Evolutionary conservation across 2,329 filamentous ascomycete genomes (phyloP), one percentile per base, ranked within the genome.

Genomic region (Diaporthe ilicicola): DNA sequence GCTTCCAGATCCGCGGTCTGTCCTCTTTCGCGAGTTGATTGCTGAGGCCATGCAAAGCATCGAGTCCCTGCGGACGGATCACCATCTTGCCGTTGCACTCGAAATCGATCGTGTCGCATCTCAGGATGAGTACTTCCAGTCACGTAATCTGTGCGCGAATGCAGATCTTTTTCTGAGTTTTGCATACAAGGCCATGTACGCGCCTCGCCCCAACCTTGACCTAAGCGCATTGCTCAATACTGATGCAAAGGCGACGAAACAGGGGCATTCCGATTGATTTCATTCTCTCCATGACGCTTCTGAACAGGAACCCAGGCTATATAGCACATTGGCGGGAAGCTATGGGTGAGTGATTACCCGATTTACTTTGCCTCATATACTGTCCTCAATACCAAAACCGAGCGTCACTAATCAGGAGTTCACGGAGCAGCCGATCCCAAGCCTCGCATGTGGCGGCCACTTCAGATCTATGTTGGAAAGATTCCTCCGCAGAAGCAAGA

Each of bases 271-370:
- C 59, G 7, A 9, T 44, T 13, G 44, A 64, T 19, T 50, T 64
- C 44, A 64, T 64, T 19, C 59, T 64, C 19, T 19, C 59, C 19
- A 64, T 64, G 59, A 64, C 44, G n/a, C 29, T 64, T 2, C 44
- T 50, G 19, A 64, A 64, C n/a, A 64, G 59, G 29, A 64, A 64
- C 15, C 59, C 59, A 12, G 59, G 59, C 3, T 64, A 64, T n/a
- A 4, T 64, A 0, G 59, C 59, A 32, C 59, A 64, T 17, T 64
- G 42, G 42, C 42, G 59, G 10, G 59, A 62, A 13, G 59, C 59
- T 1, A 62, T 64, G 44, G 27, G 59, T 64, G 6, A 50, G 59
- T 27, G 1, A 24, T 13, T 0, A 22, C n/a, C n/a, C 19, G 15
- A 10, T 37, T 4, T 6, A 27, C 32, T 8, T 32, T 24, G 19